Conservation (phyloP, 805 yeast genomes). For the Alloascoidea hylecoeti region DNA sequence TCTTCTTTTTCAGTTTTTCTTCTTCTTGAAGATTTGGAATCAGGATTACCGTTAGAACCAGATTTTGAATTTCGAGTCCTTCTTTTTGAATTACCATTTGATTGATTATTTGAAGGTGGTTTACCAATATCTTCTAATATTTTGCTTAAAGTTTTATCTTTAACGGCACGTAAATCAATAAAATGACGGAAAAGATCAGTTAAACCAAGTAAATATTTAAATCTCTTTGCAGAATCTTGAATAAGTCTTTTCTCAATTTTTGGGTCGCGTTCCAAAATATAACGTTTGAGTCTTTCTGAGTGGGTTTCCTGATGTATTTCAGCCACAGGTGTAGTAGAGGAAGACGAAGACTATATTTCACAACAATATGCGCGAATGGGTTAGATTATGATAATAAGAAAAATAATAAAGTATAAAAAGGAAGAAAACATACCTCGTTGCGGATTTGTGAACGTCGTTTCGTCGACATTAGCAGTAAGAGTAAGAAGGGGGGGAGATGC, state of each 20-base stretch:
- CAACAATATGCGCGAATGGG: too few relatives aligned
- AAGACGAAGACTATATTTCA: too few relatives aligned
- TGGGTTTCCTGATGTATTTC: too few relatives aligned
- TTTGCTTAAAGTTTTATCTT: conserved; percentile 46
- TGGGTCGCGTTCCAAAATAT: neutral
- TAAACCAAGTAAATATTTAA: conserved; percentile 65
- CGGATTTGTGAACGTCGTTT: too few relatives aligned
- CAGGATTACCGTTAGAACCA: conserved; percentile 7
- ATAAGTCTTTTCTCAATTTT: conserved; percentile 22
- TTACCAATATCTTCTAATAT: conserved; percentile 18
- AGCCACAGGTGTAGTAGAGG: too few relatives aligned
- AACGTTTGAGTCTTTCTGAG: neutral
- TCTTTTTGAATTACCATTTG: conserved; percentile 6
- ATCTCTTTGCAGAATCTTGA: conserved; percentile 61
- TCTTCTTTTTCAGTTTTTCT: conserved; percentile 74
- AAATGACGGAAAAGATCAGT: conserved; percentile 84
- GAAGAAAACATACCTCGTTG: too few relatives aligned
- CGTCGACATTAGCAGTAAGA: too few relatives aligned
- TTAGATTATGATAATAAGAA: too few relatives aligned
- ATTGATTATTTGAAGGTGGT: conserved; percentile 8
- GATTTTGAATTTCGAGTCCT: conserved; percentile 4
- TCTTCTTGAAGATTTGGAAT: conserved; percentile 23
- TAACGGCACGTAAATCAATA: conserved; percentile 67
- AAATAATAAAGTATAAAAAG: too few relatives aligned
- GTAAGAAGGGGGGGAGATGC: too few relatives aligned